Evolutionary conservation across 1,139 yeast species (phyloP).

Genomic region (Kodamaea sp.): DNA sequence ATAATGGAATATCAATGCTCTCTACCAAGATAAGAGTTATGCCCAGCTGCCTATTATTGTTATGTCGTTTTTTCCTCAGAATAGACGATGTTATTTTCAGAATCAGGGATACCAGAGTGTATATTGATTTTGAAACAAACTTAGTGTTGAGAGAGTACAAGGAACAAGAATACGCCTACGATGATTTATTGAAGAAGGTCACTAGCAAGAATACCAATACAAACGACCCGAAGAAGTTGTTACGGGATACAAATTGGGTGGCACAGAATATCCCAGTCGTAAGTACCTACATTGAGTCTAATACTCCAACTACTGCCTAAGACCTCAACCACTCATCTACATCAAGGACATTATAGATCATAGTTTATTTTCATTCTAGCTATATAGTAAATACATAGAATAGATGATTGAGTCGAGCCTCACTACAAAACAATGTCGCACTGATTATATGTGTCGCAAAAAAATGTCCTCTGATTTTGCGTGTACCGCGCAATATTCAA

Average conservation of each 20-base stretch:
- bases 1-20: conserved; percentile 84
- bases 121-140: conserved; percentile 71
- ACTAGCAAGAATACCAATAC: conserved; percentile 38
- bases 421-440: no score
- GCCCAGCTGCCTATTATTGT: conserved; percentile 73
- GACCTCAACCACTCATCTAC: no score
- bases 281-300: conserved; percentile 19
- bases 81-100: conserved; percentile 88
- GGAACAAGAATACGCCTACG: conserved; percentile 69
- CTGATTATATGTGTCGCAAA: no score
- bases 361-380: no score
- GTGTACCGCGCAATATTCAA: no score
- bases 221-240: conserved; percentile 70
- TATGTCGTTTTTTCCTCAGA: conserved; percentile 78
- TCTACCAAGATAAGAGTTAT: conserved; percentile 84
- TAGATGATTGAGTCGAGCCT: no score
- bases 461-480: no score
- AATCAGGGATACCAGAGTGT: conserved; percentile 81
- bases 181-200: conserved; percentile 45
- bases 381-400: no score
- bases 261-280: conserved; percentile 55
- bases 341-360: no score
- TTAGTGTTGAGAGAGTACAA: conserved; percentile 75
- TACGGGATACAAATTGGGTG: conserved; percentile 87
- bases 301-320: conserved; percentile 1